Evolutionary conservation across 75 land plant species (phyloP), one percentile per base, ranked within the genome.

Genomic region (Isoetes taiwanensis): DNA sequence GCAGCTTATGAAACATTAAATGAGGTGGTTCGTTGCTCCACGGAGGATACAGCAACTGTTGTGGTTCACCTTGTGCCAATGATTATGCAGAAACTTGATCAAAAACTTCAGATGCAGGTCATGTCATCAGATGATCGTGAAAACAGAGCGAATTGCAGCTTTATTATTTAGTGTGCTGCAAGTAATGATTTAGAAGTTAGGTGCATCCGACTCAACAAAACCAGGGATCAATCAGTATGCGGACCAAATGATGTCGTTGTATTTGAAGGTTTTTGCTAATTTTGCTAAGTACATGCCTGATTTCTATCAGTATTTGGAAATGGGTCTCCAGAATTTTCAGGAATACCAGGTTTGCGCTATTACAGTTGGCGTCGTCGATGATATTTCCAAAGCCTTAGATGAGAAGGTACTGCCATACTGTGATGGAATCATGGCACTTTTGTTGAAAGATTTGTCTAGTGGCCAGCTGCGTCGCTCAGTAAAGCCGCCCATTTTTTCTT

Each of bases 301-400:
- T 17, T 90, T 90, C 50, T 90, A 85, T 60, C 72, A 72, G 46
- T 90, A 90, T 46, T 53, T 89, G 63, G 90, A 89, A 59, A 85
- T 89, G 90, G 96, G 96, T 30, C 80, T 89, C 52, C 95, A 89
- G 52, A 85, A 89, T 65, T 89, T 78, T 69, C 86, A 85, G 69
- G 96, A 89, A 48, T 89, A 89, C 40, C 96, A 89, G 62, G 69
- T 66, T 5, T 89, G 96, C 78, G 85, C 96, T 30, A 76, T 85
- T 17, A 90, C 96, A 9, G 83, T 90, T 23, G 96, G 90, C n/a
- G 91, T 90, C 20, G 91, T 90, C 21, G 96, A 90, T 2, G 96
- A 90, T 68, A 58, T 90, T 16, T 90, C 86, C 58, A 67, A 86
- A 57, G 91, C 91, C 12, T 66, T 90, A 71, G 86, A 90, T 63